phyloP scores from a whole-genome alignment of 768 basidiomycete genomes.

The Podaxis carcinomalis region DNA sequence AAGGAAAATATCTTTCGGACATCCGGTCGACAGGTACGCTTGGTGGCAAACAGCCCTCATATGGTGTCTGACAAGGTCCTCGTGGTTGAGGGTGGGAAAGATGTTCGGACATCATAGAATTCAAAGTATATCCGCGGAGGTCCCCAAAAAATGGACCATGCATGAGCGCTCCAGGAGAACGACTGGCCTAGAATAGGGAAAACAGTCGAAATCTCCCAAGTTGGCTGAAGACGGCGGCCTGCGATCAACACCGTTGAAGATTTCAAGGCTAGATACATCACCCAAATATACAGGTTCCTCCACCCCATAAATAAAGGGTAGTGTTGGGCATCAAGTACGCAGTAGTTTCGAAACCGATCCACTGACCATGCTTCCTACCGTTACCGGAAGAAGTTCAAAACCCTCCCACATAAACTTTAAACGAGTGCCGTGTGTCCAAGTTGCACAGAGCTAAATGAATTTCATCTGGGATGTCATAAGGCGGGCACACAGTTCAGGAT shows the following conservation, averaged over 20 bases:
- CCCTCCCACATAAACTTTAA: neutral
- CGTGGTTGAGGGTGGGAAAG: slow-evolving; percentile 4
- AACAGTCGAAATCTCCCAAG: neutral
- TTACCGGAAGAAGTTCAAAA: neutral
- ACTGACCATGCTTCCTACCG: neutral
- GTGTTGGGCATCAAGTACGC: neutral
- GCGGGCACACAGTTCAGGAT: neutral
- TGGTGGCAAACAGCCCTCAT: neutral
- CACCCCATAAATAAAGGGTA: neutral
- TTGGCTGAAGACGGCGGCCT: neutral
- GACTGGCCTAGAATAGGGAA: neutral
- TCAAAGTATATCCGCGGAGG: slow-evolving; percentile 6
- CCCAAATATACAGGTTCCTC: neutral
- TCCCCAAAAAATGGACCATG: neutral
- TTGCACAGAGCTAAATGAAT: neutral
- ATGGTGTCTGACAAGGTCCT: neutral
- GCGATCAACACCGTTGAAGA: too few species aligned
- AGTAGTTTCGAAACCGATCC: neutral
- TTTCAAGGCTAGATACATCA: too few species aligned
- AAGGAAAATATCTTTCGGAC: neutral
- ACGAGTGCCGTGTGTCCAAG: neutral
- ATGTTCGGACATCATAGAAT: neutral
- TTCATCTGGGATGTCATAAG: neutral
- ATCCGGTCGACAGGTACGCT: neutral
- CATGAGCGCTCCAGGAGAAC: neutral